Conservation (phyloP, 2,329 filamentous ascomycete genomes). For the Diaporthe australafricana region DNA sequence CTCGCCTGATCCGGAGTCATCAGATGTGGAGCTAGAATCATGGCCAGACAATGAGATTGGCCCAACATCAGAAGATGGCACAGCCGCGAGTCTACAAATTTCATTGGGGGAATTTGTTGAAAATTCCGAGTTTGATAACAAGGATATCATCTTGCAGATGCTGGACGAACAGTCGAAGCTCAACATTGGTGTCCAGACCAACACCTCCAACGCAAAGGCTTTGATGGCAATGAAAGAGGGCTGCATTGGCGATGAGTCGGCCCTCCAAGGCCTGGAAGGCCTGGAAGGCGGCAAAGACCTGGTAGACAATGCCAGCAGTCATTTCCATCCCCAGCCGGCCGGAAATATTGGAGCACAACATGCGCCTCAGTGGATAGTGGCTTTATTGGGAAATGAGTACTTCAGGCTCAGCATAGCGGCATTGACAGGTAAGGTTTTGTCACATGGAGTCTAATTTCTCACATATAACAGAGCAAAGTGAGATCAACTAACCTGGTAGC, state of each 20-base stretch:
- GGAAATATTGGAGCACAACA: too few species aligned
- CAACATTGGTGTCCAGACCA: rapidly evolving
- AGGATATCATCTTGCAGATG: background rate
- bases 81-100: background rate
- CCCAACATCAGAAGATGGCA: background rate
- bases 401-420: background rate
- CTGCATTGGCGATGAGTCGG: background rate
- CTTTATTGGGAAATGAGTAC: background rate
- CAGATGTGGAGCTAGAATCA: rapidly evolving
- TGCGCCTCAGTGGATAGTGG: background rate
- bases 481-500: background rate
- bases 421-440: background rate
- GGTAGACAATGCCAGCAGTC: rapidly evolving
- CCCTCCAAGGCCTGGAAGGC: too few species aligned
- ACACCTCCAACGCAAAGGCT: background rate
- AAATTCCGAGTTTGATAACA: background rate
- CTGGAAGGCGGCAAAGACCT: too few species aligned
- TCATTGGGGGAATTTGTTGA: background rate
- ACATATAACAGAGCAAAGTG: background rate
- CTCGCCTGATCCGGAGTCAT: too few species aligned
- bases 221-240: background rate
- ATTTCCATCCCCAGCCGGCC: background rate
- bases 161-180: background rate
- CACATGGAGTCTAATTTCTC: too few species aligned
- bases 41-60: background rate